Evolutionary conservation across 805 yeast genomes (phyloP).

Genomic region (Suhomyces sp.): DNA sequence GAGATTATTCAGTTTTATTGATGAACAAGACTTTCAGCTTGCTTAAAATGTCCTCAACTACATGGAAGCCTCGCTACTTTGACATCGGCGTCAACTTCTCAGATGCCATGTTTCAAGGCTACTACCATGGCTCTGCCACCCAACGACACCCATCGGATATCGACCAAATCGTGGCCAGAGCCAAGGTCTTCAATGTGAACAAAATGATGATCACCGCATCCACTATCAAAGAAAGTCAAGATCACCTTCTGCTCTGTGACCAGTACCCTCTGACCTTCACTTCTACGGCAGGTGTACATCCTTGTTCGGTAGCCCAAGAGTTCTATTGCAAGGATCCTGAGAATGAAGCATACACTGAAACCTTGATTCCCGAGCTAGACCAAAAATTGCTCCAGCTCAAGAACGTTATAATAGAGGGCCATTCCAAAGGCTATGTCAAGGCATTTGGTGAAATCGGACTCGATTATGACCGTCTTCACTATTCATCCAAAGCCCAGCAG

Average conservation of each 20-base stretch:
- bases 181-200: constrained; percentile 60
- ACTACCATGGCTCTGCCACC: constrained; percentile 57
- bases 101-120: constrained; percentile 84
- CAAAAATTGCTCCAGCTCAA: constrained; percentile 49
- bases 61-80: constrained; percentile 43
- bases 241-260: constrained; percentile 57
- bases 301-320: constrained; percentile 68
- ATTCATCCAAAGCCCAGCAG: constrained; percentile 69
- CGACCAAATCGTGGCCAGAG: constrained; percentile 60
- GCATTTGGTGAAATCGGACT: constrained; percentile 96
- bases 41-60: not conserved
- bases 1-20: not conserved
- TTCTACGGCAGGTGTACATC: constrained; percentile 93
- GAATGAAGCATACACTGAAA: constrained; percentile 33
- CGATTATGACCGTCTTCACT: constrained; percentile 87
- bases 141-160: constrained; percentile 68
- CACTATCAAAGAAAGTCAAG: constrained; percentile 59
- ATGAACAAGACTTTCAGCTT: not conserved
- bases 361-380: constrained; percentile 26
- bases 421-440: constrained; percentile 50
- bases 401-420: constrained; percentile 47
- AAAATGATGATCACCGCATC: constrained; percentile 84
- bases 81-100: constrained; percentile 71
- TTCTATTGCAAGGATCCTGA: constrained; percentile 26
- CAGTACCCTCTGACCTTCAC: constrained; percentile 33